Evolutionary conservation across 208 protist genomes (phyloP).

Genomic region (Trypanosoma scelopori): DNA sequence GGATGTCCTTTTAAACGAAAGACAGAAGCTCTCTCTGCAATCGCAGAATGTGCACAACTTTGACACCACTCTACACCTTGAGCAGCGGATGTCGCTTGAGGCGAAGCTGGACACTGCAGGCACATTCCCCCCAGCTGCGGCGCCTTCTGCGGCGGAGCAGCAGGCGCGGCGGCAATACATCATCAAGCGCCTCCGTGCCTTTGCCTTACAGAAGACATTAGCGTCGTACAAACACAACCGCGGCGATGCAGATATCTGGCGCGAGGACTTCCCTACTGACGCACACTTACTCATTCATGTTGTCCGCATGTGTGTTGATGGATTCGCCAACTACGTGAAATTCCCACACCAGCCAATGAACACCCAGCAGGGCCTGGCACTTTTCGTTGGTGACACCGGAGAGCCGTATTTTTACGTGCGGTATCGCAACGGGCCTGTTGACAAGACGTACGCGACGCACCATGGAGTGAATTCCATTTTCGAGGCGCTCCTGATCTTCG

Average conservation of each 20-base stretch:
- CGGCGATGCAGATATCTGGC: conserved; percentile 53
- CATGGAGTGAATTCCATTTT: conserved; percentile 64
- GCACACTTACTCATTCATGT: conserved; percentile 82
- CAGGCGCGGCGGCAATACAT: conserved; percentile 52
- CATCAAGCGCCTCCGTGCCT: conserved; percentile 53
- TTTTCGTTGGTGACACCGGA: conserved; percentile 74
- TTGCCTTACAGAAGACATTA: conserved; percentile 43
- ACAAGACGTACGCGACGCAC: conserved; percentile 43
- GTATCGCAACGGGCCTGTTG: conserved; percentile 32
- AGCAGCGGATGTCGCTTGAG: conserved; percentile 73
- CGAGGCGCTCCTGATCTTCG: conserved; percentile 69
- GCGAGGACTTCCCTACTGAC: conserved; percentile 59
- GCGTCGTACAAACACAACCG: conserved; percentile 47
- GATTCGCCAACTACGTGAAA: conserved; percentile 57
- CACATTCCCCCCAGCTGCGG: conserved; percentile 39
- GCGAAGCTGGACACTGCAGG: conserved; percentile 43
- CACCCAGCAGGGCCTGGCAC: conserved; percentile 38
- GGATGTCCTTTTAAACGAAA: conserved; percentile 35
- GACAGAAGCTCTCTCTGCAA: conserved; percentile 35
- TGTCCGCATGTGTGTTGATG: conserved; percentile 54
- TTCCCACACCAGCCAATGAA: conserved; percentile 56
- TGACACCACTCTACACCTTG: conserved; percentile 47
- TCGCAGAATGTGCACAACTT: conserved; percentile 44
- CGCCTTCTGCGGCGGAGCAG: conserved; percentile 35
- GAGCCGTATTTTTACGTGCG: conserved; percentile 86